A percentile compares a stretch with the other conserved stretches of the same genome.
These are phyloP conservation scores for Cordyceps cicadae DNA, from an alignment of 2,329 filamentous ascomycete genomes.

Conservation along the genomic window DNA sequence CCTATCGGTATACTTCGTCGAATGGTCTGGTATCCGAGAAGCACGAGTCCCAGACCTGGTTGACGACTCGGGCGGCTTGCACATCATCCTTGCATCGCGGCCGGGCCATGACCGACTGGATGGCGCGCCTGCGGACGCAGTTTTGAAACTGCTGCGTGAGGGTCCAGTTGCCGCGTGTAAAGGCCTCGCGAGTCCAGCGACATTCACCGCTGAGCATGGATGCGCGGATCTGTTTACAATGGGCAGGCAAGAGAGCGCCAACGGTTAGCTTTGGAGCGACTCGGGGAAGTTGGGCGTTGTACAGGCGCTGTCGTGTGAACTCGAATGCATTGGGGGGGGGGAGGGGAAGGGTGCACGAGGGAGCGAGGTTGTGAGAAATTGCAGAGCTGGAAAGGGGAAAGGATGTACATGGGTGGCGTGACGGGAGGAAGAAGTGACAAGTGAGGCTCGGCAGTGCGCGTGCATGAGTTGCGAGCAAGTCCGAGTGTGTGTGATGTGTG, in stretches of 20 bases:
- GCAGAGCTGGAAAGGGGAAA: constrained; percentile 4
- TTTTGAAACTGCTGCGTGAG: constrained; percentile 89
- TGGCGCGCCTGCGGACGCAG: constrained; percentile 76
- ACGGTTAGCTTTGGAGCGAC: constrained; percentile 1
- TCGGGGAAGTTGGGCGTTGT: not conserved
- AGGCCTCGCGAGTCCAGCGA: constrained; percentile 78
- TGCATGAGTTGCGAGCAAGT: not conserved
- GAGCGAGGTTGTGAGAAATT: not conserved
- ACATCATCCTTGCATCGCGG: constrained; percentile 77
- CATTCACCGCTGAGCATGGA: constrained; percentile 92
- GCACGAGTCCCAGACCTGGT: constrained; percentile 98
- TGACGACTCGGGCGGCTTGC: constrained; percentile 80
- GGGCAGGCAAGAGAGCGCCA: constrained; percentile 3
- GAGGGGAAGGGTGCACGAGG: not conserved
- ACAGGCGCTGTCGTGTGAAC: not conserved
- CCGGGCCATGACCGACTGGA: constrained; percentile 68
- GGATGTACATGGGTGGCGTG: not conserved
- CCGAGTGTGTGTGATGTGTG: not conserved
- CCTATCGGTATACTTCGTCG: constrained; percentile 83
- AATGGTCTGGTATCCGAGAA: constrained; percentile 92
- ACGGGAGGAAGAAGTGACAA: not conserved
- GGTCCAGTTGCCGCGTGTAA: constrained; percentile 76
- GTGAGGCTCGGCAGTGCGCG: not conserved
- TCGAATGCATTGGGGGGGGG: not conserved
- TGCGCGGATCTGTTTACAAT: constrained; percentile 64